Evolutionary conservation across 1,139 yeast genomes (phyloP).

Genomic region (Geotrichum histeridarum): DNA sequence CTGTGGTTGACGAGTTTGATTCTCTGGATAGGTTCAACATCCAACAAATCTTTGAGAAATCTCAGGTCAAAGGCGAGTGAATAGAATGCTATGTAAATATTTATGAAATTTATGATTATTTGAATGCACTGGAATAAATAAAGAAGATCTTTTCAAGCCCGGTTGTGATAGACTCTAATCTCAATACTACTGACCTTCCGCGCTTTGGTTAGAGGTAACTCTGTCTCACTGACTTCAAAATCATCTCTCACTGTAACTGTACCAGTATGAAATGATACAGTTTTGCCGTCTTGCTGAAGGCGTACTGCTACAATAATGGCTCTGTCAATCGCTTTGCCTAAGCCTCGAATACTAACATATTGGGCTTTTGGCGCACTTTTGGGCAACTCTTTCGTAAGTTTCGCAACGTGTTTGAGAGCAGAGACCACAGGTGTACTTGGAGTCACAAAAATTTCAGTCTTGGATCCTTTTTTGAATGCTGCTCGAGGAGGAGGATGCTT

Average conservation of each 20-base stretch:
- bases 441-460: constrained; percentile 21
- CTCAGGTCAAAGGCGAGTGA: constrained; percentile 1
- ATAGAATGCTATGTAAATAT: background rate
- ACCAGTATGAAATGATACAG: constrained; percentile 24
- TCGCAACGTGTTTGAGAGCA: constrained; percentile 25
- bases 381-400: constrained; percentile 15
- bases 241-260: constrained; percentile 28
- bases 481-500: constrained; percentile 20
- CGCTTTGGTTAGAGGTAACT: background rate
- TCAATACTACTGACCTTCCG: constrained; percentile 15
- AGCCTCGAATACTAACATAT: constrained; percentile 20
- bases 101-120: background rate
- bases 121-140: background rate
- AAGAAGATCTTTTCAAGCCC: background rate
- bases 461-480: constrained; percentile 5
- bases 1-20: constrained; percentile 62
- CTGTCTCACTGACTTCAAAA: background rate
- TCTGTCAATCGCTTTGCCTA: constrained; percentile 35
- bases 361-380: constrained; percentile 12
- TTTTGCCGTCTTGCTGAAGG: constrained; percentile 28
- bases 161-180: constrained; percentile 6
- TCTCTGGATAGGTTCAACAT: constrained; percentile 52
- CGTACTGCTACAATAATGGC: constrained; percentile 32
- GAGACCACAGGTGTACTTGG: constrained; percentile 29
- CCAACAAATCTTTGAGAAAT: constrained; percentile 52